Evolutionary conservation across 2,329 filamentous ascomycete species (phyloP).

Genomic region (Fusarium tuaranense): DNA sequence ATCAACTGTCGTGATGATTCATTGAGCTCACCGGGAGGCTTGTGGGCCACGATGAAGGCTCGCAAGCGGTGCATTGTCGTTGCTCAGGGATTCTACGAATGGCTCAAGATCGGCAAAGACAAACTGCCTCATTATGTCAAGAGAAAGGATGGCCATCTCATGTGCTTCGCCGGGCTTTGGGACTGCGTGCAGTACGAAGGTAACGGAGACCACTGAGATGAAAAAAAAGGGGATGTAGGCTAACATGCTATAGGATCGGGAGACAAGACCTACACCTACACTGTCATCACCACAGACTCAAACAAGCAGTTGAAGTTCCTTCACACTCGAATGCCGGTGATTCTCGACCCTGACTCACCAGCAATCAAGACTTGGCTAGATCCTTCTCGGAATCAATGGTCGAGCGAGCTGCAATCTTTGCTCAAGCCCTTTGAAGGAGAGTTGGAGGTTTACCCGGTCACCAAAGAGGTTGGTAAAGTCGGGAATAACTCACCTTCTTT

Average conservation of each 20-base stretch:
- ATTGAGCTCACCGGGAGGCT: conserved; percentile 77
- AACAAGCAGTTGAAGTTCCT: conserved; percentile 87
- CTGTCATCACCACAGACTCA: conserved; percentile 90
- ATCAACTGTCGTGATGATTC: conserved; percentile 97
- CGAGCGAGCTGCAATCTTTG: conserved; percentile 78
- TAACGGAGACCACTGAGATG: conserved; percentile 46
- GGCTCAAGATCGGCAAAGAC: conserved; percentile 84
- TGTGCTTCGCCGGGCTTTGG: conserved; percentile 94
- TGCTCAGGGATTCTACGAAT: conserved; percentile 96
- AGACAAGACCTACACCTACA: conserved; percentile 86
- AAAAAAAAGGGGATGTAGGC: background rate
- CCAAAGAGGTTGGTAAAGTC: conserved; percentile 91
- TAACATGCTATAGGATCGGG: conserved; percentile 48
- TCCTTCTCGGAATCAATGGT: conserved; percentile 78
- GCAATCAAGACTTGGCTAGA: conserved; percentile 83
- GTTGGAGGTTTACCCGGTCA: conserved; percentile 87
- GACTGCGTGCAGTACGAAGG: conserved; percentile 87
- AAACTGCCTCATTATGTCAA: conserved; percentile 88
- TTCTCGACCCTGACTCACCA: conserved; percentile 81
- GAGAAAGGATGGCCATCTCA: conserved; percentile 82
- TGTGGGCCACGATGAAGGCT: conserved; percentile 94
- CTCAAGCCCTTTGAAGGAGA: conserved; percentile 84
- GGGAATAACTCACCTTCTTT: conserved; percentile 90
- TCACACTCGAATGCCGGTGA: conserved; percentile 96
- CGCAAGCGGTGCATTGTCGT: conserved; percentile 88